Conservation (phyloP, 2,329 filamentous ascomycete genomes). For the Madurella fahalii region DNA sequence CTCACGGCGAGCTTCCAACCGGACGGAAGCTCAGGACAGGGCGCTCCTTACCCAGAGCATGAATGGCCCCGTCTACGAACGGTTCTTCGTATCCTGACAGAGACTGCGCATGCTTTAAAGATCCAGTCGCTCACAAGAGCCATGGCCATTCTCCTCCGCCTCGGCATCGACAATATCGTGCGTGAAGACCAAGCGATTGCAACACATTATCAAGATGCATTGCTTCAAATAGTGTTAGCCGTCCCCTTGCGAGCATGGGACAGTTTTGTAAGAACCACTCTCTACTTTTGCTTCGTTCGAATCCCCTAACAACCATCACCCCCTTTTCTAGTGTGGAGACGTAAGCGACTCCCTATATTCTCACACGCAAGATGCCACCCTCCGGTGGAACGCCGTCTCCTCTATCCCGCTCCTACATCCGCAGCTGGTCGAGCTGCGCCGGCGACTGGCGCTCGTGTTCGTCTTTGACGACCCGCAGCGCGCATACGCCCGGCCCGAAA, state of each 20-base stretch:
- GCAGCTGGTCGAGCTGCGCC: conserved; percentile 56
- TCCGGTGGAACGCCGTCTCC: conserved; percentile 56
- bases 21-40: conserved; percentile 24
- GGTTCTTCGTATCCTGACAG: conserved; percentile 41
- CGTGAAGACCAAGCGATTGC: conserved; percentile 41
- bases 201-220: conserved; percentile 37
- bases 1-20: conserved; percentile 23
- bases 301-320: not conserved
- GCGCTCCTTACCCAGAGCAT: conserved; percentile 27
- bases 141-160: conserved; percentile 47
- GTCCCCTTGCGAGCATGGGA: conserved; percentile 37
- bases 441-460: conserved; percentile 62
- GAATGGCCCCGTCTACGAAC: conserved; percentile 45
- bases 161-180: conserved; percentile 52
- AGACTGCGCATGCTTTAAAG: conserved; percentile 36
- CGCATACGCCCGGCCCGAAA: conserved; percentile 39
- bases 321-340: conserved; percentile 39
- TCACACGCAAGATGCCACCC: conserved; percentile 43
- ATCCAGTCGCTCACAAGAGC: conserved; percentile 36
- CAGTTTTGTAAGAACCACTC: conserved; percentile 31
- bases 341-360: conserved; percentile 45
- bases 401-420: conserved; percentile 53
- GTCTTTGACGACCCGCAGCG: conserved; percentile 45
- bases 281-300: not conserved
- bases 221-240: conserved; percentile 42